A percentile compares a stretch with the other conserved stretches of the same genome.
phyloP scores from a whole-genome alignment of 768 basidiomycete species.

The Pisolithus marmoratus region DNA sequence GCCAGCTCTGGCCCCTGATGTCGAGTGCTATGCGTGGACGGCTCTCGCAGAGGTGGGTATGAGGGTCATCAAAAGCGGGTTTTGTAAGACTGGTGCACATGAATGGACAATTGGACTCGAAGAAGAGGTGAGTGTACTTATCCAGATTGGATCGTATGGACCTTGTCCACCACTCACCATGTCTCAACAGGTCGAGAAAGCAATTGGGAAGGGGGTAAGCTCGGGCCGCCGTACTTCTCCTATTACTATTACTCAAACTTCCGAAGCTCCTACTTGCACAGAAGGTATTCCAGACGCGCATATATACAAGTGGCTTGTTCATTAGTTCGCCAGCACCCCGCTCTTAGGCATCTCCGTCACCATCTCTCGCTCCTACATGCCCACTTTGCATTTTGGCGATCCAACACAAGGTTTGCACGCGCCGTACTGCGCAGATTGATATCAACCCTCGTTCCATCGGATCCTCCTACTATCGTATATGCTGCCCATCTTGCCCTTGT shows the following conservation, averaged over 20 bases:
- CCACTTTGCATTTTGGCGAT: constrained; percentile 40
- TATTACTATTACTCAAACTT: neutral
- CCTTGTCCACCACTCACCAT: neutral
- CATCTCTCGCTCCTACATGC: constrained; percentile 59
- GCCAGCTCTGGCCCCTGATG: constrained; percentile 44
- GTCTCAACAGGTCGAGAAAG: constrained; percentile 46
- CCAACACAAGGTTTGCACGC: constrained; percentile 55
- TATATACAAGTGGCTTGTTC: constrained; percentile 6
- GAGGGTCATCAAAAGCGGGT: constrained; percentile 44
- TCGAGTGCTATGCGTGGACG: constrained; percentile 70
- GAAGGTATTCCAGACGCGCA: constrained; percentile 39
- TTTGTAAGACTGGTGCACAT: constrained; percentile 31
- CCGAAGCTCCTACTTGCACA: constrained; percentile 49
- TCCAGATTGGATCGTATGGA: neutral
- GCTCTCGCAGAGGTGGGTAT: constrained; percentile 66
- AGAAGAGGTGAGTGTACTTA: constrained; percentile 38
- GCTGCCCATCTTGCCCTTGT: constrained; percentile 52
- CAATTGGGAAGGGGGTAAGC: constrained; percentile 66
- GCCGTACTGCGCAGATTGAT: constrained; percentile 52
- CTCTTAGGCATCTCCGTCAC: constrained; percentile 54
- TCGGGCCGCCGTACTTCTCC: neutral
- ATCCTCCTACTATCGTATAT: constrained; percentile 52
- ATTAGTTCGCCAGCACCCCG: constrained; percentile 45
- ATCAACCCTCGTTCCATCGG: constrained; percentile 37
- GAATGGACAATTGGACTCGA: constrained; percentile 47